phyloP scores from a whole-genome alignment of 441 rosid species.

The Syzygium malaccense region DNA sequence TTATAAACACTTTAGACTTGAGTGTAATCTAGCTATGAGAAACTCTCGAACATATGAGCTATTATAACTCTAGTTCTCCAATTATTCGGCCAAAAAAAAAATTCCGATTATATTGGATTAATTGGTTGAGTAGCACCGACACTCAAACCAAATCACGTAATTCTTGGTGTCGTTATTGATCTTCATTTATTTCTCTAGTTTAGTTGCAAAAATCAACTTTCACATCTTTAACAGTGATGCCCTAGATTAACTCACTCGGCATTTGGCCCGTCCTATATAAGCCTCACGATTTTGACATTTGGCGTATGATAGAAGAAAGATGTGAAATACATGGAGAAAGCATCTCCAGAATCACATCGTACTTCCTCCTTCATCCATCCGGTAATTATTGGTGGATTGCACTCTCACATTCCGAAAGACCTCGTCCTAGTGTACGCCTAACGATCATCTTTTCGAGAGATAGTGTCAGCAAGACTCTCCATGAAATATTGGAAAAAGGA shows the following conservation, averaged over 20 bases:
- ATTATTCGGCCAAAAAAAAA: neutral
- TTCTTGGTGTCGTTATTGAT: neutral
- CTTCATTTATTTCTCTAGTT: neutral
- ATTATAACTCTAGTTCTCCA: neutral
- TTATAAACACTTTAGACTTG: neutral
- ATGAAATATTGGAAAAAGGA: conserved; percentile 44
- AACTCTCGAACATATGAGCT: neutral
- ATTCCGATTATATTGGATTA: neutral
- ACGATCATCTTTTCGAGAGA: conserved; percentile 58
- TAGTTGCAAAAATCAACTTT: neutral
- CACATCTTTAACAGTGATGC: neutral
- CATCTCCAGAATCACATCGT: conserved; percentile 42
- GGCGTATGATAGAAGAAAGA: conserved; percentile 30
- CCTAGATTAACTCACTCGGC: too few species aligned
- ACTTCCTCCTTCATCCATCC: conserved; percentile 63
- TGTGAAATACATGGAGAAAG: conserved; percentile 50
- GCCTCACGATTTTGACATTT: neutral
- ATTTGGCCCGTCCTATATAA: too few species aligned
- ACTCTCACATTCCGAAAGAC: conserved; percentile 48
- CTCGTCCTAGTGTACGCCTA: conserved; percentile 82
- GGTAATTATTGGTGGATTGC: conserved; percentile 29
- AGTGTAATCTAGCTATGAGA: neutral
- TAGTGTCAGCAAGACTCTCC: conserved; percentile 32
- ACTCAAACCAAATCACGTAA: neutral
- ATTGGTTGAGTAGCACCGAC: neutral